phyloP scores from a whole-genome alignment of 202 grass and related monocot genomes.

The Setaria viridis region DNA sequence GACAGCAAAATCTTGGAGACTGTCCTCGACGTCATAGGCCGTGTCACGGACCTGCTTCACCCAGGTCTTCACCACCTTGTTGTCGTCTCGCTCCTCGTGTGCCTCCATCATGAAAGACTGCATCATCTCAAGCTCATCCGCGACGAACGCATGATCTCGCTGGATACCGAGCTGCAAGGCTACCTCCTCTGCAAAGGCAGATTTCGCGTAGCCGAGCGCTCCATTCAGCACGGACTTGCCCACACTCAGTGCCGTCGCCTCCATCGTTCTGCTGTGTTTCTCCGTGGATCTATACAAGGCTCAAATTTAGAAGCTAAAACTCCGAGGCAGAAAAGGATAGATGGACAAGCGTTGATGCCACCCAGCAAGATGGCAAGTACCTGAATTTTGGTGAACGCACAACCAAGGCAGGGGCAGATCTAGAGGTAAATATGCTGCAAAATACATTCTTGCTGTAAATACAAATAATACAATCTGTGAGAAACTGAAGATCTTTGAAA shows the following conservation, averaged over 20 bases:
- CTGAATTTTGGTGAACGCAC: too few relatives aligned
- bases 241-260: neutral
- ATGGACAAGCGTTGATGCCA: too few relatives aligned
- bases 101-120: slow-evolving; percentile 2
- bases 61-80: neutral
- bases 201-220: neutral
- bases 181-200: neutral
- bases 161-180: neutral
- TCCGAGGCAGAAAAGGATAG: too few relatives aligned
- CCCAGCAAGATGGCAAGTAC: too few relatives aligned
- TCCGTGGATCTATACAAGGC: too few relatives aligned
- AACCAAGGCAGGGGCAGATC: too few relatives aligned
- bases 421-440: too few relatives aligned
- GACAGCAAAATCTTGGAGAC: neutral
- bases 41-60: neutral
- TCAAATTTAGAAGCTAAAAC: too few relatives aligned
- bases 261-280: neutral
- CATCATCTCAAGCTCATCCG: neutral
- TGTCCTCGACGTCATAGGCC: neutral
- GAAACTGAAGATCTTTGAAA: too few relatives aligned
- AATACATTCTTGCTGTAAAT: too few relatives aligned
- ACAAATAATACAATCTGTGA: too few relatives aligned
- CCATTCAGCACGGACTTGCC: neutral
- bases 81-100: neutral
- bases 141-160: neutral